Percentiles rank a stretch among this genome's conserved stretches.
Evolutionary conservation across 1,284 basidiomycete species (phyloP).

Genomic region (Apiotrichum mycotoxinovorans): DNA sequence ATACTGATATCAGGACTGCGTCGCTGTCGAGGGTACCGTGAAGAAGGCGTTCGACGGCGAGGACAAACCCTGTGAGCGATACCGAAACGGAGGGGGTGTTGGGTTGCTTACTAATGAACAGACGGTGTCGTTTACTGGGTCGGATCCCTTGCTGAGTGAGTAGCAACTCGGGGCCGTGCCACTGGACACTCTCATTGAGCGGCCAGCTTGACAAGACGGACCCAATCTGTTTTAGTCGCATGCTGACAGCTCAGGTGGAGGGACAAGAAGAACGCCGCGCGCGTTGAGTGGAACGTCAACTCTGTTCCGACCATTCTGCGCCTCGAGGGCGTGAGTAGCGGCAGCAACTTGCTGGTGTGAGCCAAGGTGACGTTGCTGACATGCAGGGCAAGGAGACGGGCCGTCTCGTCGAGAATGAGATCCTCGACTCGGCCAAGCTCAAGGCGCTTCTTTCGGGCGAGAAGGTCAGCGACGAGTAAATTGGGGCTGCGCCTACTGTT

Average conservation of each 20-base stretch:
- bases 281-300: constrained; percentile 62
- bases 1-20: constrained; percentile 62
- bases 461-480: not conserved
- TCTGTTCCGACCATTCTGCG: constrained; percentile 71
- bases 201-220: too few species aligned
- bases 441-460: constrained; percentile 21
- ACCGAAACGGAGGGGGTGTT: too few species aligned
- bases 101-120: constrained; percentile 16
- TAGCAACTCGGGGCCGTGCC: constrained; percentile 13
- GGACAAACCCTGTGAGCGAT: constrained; percentile 55
- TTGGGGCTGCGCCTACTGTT: too few species aligned
- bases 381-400: constrained; percentile 57
- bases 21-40: constrained; percentile 61
- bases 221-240: not conserved
- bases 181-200: too few species aligned
- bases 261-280: constrained; percentile 59
- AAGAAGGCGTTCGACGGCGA: constrained; percentile 57
- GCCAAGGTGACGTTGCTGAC: not conserved
- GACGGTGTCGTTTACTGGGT: constrained; percentile 68
- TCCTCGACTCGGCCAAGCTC: constrained; percentile 44
- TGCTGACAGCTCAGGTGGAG: constrained; percentile 60
- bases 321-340: constrained; percentile 59
- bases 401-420: constrained; percentile 61
- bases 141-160: constrained; percentile 65
- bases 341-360: not conserved